Conservation (phyloP, 2,329 filamentous ascomycete species). For the Cladosporium oxysporum region DNA sequence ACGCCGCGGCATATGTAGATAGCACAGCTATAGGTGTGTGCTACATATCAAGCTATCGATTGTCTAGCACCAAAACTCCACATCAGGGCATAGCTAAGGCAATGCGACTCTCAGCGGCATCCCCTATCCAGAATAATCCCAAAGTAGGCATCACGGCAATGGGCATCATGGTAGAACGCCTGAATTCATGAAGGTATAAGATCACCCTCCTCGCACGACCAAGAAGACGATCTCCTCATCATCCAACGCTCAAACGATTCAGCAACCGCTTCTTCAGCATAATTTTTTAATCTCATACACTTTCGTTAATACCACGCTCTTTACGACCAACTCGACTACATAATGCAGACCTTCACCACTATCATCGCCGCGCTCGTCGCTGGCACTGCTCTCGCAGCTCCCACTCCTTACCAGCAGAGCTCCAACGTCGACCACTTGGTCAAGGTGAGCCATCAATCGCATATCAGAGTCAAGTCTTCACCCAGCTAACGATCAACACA, state of each 20-base stretch:
- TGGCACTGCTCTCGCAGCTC: conserved; percentile 17
- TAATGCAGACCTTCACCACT: conserved; percentile 15
- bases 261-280: conserved; percentile 17
- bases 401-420: conserved; percentile 11
- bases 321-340: conserved; percentile 8
- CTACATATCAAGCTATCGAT: conserved; percentile 6
- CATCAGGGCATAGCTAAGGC: neutral
- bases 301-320: conserved; percentile 10
- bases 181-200: conserved; percentile 5
- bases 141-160: neutral
- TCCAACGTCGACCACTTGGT: conserved; percentile 7
- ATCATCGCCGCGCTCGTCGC: conserved; percentile 14
- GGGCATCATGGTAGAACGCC: neutral
- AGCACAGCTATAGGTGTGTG: conserved; percentile 14
- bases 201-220: conserved; percentile 1
- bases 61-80: conserved; percentile 1
- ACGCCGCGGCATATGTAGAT: neutral
- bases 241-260: conserved; percentile 11
- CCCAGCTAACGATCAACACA: neutral
- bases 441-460: neutral
- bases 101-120: neutral
- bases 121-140: conserved; percentile 5
- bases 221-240: neutral
- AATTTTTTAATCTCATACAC: neutral
- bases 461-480: neutral